A percentile compares a stretch with the other conserved stretches of the same genome.
These are phyloP conservation scores for Mycosphaerella arachidis DNA, from an alignment of 2,329 filamentous ascomycete genomes.

Conservation along the genomic window DNA sequence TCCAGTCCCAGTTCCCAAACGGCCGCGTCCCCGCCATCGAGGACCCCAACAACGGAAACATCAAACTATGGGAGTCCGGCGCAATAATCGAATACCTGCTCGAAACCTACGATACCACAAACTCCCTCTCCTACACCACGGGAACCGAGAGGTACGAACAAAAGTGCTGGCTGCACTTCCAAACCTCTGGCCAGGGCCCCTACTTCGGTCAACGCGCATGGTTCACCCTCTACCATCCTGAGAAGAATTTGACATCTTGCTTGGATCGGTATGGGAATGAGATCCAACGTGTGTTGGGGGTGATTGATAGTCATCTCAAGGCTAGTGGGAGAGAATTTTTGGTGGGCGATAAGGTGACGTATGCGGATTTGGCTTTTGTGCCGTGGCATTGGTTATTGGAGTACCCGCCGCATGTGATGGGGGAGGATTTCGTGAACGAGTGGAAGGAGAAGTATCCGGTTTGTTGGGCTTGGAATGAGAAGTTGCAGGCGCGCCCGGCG, in stretches of 20 bases:
- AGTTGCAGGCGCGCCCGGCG: slow-evolving; percentile 24
- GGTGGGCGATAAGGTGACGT: slow-evolving; percentile 41
- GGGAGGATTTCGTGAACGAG: slow-evolving; percentile 25
- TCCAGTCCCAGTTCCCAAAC: slow-evolving; percentile 40
- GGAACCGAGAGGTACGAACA: slow-evolving; percentile 20
- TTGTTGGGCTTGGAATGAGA: slow-evolving; percentile 29
- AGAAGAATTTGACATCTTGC: slow-evolving; percentile 38
- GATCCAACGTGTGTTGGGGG: slow-evolving; percentile 41
- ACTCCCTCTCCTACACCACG: slow-evolving; percentile 24
- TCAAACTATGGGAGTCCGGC: slow-evolving; percentile 37
- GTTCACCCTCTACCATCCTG: slow-evolving; percentile 40
- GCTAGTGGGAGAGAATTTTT: slow-evolving; percentile 34
- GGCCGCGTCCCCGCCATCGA: slow-evolving; percentile 43
- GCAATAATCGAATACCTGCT: slow-evolving; percentile 28
- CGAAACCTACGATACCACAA: slow-evolving; percentile 29
- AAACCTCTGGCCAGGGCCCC: slow-evolving; percentile 34
- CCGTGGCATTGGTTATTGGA: slow-evolving; percentile 35
- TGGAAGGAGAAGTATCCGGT: slow-evolving; percentile 28
- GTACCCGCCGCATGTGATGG: slow-evolving; percentile 25
- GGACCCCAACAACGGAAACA: slow-evolving; percentile 45
- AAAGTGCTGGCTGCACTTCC: slow-evolving; percentile 33
- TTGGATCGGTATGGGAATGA: slow-evolving; percentile 44
- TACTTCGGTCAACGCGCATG: slow-evolving; percentile 43
- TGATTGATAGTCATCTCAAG: slow-evolving; percentile 40
- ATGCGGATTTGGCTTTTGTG: slow-evolving; percentile 40